Evolutionary conservation across 225 moss, liverwort and hornwort genomes (phyloP).

Genomic region (Pseudoscleropodium purum): DNA sequence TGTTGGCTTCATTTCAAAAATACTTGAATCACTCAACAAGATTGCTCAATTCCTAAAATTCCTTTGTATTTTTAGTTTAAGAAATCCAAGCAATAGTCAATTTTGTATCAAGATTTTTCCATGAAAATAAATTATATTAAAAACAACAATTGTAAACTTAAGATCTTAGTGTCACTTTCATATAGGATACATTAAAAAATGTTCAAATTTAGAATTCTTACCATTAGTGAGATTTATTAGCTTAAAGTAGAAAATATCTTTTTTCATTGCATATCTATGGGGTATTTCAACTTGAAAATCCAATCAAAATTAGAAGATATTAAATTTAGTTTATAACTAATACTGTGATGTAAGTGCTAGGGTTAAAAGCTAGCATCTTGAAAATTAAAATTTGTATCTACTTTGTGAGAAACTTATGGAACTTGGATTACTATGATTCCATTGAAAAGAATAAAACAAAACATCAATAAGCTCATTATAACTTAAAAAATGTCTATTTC

Average conservation of each 20-base stretch:
- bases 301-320: neutral
- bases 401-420: too few species aligned
- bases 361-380: neutral
- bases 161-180: neutral
- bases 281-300: neutral
- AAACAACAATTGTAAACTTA: neutral
- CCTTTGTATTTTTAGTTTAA: neutral
- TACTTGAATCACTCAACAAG: neutral
- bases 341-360: neutral
- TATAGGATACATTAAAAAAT: neutral
- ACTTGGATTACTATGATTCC: too few species aligned
- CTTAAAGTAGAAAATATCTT: neutral
- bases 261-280: rapidly evolving
- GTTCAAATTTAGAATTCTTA: neutral
- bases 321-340: neutral
- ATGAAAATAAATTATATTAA: neutral
- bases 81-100: neutral
- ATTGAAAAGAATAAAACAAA: too few species aligned
- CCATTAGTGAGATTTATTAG: neutral
- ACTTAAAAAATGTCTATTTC: too few species aligned
- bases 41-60: neutral
- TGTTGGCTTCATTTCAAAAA: neutral
- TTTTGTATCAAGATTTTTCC: neutral
- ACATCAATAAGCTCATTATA: too few species aligned
- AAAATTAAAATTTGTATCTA: neutral